Evolutionary conservation across 2,329 filamentous ascomycete species (phyloP), one percentile per base, ranked within the genome.

Genomic region (Pseudocercospora ulei): DNA sequence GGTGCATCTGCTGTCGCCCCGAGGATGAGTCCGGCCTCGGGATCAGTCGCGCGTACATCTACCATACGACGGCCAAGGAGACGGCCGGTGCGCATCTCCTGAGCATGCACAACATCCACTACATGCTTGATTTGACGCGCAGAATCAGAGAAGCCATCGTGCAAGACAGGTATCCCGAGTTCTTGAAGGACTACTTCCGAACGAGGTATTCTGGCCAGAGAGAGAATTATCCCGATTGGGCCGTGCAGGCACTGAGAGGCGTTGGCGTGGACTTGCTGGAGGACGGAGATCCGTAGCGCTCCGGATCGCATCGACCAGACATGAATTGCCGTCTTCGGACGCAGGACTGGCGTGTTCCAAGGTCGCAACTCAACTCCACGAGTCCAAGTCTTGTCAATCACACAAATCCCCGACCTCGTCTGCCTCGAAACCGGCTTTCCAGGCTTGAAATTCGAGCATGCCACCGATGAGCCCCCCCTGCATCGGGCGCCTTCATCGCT

Each of bases 71-170:
- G 0, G 80, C 81, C 17, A 98, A 98, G 65, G 90, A 98, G 68
- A 98, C 90, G 0, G 87, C 84, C 1, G 85, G 88, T 5, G 90
- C 92, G 9, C 77, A 81, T 65, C 56, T 81, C 58, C 66, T 98
- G 38, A 94, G 85, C 1, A 85, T 96, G 57, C 90, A 98, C 62
- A 98, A 98, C 57, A 84, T 98, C 16, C 85, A 86, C 66, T 94
- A 94, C 57, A 76, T 94, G 59, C 69, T 98, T 38, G 73, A 80
- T 44, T 66, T 98, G 52, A 95, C 96, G 86, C 68, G 71, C 12
- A 67, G 73, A 44, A 73, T 77, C 7, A 73, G 88, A 43, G 69
- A 82, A 46, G 78, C 90, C 9, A 55, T 59, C 17, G 12, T 56
- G 19, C 50, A 53, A 29, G 49, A 52, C 57, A 64, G 69, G 35